Base-by-base conservation (phyloP, 2,329 filamentous ascomycete genomes). In the Elsinoe ampelina region DNA sequence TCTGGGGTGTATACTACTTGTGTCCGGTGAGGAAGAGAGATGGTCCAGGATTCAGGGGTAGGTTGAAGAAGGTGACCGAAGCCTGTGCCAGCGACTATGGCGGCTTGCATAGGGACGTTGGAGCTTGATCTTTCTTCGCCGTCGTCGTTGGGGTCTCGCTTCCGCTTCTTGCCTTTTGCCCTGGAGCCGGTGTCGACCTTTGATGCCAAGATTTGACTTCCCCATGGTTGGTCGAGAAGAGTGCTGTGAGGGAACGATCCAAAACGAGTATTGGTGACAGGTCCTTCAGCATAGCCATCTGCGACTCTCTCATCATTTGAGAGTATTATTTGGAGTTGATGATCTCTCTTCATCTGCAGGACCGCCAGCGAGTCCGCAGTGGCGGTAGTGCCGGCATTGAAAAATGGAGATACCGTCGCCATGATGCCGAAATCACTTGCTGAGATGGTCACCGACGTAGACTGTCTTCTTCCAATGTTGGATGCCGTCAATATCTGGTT, bases 141-240 rank as follows among this genome's bases (percentile, higher is more conserved):
- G 59, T 74, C 72, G 59, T 80, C 78, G 41, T 71, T 74, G 20
- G 68, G 70, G 55, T 75, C 74, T 13, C 75, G 70, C 68, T 84
- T 84, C 56, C 80, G 76, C 70, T 76, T 74, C 65, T 70, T 70
- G 3, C 61, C 62, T 54, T 86, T 80, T 34, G 89, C 89, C 64
- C 90, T 79, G n/a, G 89, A 93, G 11, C 91, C 90, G 0, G 91
- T 96, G 66, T 96, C 89, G 57, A 96, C 90, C 32, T 85, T 82
- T 1, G 90, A 95, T 6, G 93, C 93, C 47, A 89, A 80, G 19
- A 97, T 84, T 69, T 97, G 93, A 5, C 87, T 89, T 26, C 93
- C 93, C 92, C 92, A 97, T 41, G 88, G 86, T 55, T 90, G 77
- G 4, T 82, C 78, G 57, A 95, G 66, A 22, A 79, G 69, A 0